phyloP scores from a whole-genome alignment of 2,329 filamentous ascomycete species.

The Alternaria sp. region DNA sequence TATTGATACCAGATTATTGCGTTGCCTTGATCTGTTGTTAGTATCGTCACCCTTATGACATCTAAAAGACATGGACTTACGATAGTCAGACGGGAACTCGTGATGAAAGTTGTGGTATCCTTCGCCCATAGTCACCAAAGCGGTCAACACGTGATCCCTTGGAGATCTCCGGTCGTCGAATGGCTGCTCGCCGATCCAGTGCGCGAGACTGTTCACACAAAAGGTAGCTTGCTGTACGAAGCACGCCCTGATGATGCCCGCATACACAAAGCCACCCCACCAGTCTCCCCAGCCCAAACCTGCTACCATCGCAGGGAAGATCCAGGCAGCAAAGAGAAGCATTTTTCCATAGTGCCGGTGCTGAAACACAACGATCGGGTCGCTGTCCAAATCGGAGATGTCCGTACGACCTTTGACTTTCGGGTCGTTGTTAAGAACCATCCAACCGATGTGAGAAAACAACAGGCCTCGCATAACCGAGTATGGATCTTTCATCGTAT shows the following conservation, averaged over 20 bases:
- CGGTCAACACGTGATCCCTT: slow-evolving; percentile 52
- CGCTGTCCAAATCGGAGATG: slow-evolving; percentile 60
- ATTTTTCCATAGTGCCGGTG: slow-evolving; percentile 57
- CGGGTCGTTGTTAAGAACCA: slow-evolving; percentile 61
- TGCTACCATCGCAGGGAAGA: slow-evolving; percentile 57
- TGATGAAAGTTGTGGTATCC: slow-evolving; percentile 56
- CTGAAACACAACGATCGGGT: slow-evolving; percentile 59
- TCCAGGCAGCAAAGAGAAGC: slow-evolving; percentile 53
- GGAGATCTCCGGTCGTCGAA: slow-evolving; percentile 51
- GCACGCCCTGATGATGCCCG: slow-evolving; percentile 59
- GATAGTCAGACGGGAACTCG: slow-evolving; percentile 49
- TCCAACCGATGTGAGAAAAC: slow-evolving; percentile 61
- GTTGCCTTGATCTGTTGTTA: slow-evolving; percentile 35
- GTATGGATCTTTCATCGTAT: slow-evolving; percentile 61
- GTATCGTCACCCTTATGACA: rapidly evolving
- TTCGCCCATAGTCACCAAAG: slow-evolving; percentile 52
- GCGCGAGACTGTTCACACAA: slow-evolving; percentile 62
- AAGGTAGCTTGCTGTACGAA: slow-evolving; percentile 63
- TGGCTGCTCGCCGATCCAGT: slow-evolving; percentile 59
- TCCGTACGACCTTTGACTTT: slow-evolving; percentile 60
- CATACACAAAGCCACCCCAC: slow-evolving; percentile 59
- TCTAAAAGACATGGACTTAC: not conserved
- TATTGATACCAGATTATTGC: slow-evolving; percentile 52
- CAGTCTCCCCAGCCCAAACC: slow-evolving; percentile 60
- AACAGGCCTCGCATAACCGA: slow-evolving; percentile 58